Conservation (phyloP, 306 rosid species). For the Cucurbita moschata region DNA sequence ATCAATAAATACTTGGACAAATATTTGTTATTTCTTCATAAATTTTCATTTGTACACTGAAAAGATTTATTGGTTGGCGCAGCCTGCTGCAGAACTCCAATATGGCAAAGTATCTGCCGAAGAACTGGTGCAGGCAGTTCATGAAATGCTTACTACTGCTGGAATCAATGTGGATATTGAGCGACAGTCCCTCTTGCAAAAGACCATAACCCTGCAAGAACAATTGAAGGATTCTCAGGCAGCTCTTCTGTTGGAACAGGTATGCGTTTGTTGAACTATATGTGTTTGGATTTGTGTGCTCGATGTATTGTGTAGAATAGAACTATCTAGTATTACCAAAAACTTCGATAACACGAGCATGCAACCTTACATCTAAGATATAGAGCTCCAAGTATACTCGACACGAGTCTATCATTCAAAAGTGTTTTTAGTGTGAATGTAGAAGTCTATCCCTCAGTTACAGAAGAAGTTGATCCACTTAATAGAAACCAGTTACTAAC, state of each 20-base stretch:
- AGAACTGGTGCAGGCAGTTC: slow-evolving; percentile 84
- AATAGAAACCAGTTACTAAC: background rate
- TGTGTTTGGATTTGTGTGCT: background rate
- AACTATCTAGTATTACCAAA: background rate
- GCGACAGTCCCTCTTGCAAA: slow-evolving; percentile 64
- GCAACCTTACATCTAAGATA: background rate
- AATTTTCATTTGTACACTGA: background rate
- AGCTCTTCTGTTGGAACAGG: slow-evolving; percentile 79
- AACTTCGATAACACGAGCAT: background rate
- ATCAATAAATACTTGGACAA: background rate
- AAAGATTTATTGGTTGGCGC: slow-evolving; percentile 22
- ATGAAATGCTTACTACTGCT: slow-evolving; percentile 86
- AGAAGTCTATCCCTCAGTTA: background rate
- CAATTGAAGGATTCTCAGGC: slow-evolving; percentile 72
- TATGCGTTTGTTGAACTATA: slow-evolving; percentile 17
- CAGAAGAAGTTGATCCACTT: background rate
- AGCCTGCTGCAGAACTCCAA: slow-evolving; percentile 39
- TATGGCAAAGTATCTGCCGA: slow-evolving; percentile 71
- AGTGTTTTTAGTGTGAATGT: background rate
- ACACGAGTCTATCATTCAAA: background rate
- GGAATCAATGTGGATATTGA: slow-evolving; percentile 81
- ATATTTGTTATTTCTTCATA: background rate
- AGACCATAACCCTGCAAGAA: slow-evolving; percentile 65
- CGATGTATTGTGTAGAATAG: background rate
- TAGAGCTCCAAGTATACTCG: background rate